phyloP scores from a whole-genome alignment of 2,329 filamentous ascomycete species.

The Pseudopyrenochaeta lycopersici region DNA sequence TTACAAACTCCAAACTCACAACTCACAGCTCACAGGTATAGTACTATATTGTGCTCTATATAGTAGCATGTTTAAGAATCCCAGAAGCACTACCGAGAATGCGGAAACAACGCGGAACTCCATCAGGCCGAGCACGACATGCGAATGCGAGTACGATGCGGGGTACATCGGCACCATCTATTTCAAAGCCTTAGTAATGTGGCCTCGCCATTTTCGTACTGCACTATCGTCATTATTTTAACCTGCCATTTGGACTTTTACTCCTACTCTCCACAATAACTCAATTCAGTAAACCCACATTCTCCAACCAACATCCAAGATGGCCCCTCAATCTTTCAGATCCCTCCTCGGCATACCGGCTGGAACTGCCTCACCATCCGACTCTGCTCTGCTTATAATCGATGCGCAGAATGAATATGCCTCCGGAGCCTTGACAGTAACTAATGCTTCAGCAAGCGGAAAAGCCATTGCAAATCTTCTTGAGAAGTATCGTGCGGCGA shows the following conservation, averaged over 20 bases:
- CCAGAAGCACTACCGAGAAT: background rate
- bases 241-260: background rate
- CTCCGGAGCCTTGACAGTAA: conserved; percentile 64
- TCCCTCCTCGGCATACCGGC: conserved; percentile 62
- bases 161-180: background rate
- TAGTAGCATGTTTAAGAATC: background rate
- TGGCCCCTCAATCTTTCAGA: conserved; percentile 53
- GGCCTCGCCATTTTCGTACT: background rate
- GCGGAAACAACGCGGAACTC: background rate
- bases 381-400: conserved; percentile 72
- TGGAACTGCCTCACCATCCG: conserved; percentile 64
- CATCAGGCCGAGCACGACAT: background rate
- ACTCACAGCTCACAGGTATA: no score
- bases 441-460: conserved; percentile 63
- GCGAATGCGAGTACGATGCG: background rate
- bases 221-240: background rate
- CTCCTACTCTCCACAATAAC: background rate
- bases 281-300: background rate
- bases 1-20: no score
- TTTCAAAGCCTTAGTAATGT: background rate
- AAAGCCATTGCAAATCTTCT: conserved; percentile 66
- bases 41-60: background rate
- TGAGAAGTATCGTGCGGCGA: conserved; percentile 65
- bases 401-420: conserved; percentile 77
- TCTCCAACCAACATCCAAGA: background rate